Evolutionary conservation across 2,329 filamentous ascomycete species (phyloP).

Genomic region (Penicillium palitans): DNA sequence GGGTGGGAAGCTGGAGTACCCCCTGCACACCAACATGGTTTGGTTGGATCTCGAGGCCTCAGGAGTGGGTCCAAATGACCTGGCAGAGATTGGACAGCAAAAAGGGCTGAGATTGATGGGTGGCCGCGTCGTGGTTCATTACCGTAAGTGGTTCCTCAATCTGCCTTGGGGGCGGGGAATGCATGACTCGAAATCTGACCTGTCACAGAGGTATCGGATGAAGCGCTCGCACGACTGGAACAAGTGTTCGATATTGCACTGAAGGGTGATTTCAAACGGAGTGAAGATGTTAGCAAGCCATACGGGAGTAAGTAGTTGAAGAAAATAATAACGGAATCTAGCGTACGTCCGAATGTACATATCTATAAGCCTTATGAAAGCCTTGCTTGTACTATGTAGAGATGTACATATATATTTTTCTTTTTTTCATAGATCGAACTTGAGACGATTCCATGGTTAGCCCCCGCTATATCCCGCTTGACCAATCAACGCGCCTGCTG

Average conservation of each 20-base stretch:
- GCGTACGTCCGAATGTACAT: not conserved
- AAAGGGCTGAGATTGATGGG: constrained; percentile 59
- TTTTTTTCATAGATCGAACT: constrained; percentile 6
- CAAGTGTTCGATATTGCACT: constrained; percentile 53
- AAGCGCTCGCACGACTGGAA: constrained; percentile 60
- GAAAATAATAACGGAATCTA: not conserved
- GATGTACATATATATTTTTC: not conserved
- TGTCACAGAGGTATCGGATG: constrained; percentile 61
- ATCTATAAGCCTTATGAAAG: not conserved
- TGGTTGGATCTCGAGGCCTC: constrained; percentile 73
- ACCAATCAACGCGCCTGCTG: constrained; percentile 11
- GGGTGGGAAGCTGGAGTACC: constrained; percentile 67
- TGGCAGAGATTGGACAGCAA: constrained; percentile 56
- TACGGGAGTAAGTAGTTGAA: constrained; percentile 35
- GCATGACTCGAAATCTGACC: constrained; percentile 24
- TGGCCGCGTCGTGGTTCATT: constrained; percentile 67
- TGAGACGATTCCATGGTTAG: not conserved
- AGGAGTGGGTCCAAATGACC: constrained; percentile 54
- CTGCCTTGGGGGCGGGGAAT: not conserved
- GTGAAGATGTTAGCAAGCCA: constrained; percentile 32
- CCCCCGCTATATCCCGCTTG: not conserved
- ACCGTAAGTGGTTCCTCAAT: constrained; percentile 47
- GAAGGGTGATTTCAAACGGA: constrained; percentile 36
- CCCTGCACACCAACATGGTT: constrained; percentile 88
- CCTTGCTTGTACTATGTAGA: not conserved